Base-by-base conservation (phyloP, 2,329 filamentous ascomycete genomes). In the Neurospora crassa region DNA sequence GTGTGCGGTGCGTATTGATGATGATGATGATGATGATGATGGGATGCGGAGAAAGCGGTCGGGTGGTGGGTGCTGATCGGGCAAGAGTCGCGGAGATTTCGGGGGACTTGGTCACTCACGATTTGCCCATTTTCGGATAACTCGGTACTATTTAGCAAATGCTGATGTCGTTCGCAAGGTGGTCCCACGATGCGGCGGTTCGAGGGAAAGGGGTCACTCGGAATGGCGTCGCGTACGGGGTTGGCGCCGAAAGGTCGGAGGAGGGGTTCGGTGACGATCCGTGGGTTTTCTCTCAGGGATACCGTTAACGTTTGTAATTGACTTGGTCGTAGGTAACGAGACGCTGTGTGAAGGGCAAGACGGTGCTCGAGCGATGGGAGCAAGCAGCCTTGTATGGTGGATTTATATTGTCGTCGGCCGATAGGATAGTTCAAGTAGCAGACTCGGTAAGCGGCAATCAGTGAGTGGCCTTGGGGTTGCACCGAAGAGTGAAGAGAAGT, bases 81-180 rank as follows among this genome's bases (percentile, higher is more conserved):
- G 53, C 29, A 37, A 11, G 53, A 63, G 16, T 37, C 53, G 29
- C 53, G 53, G 53, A 63, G 34, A 63, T 16, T 37, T 37, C 16
- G 53, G 53, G 53, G 53, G 29, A 63, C 29, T 18, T 63, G 29
- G 16, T 37, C 37, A 85, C 84, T 84, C 80, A 87, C 85, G 85
- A 85, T 84, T 87, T 86, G 75, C 85, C 85, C 85, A 87, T 86
- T 70, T 76, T 69, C 47, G 68, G n/a, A 41, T 40, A 34, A 37
- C 53, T 63, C 53, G 53, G 53, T 63, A 24, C 29, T 59, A 20
- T 59, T 59, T 59, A 59, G 47, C 47, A 59, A 34, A 59, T 59
- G 14, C 24, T 63, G 40, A 40, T 16, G 53, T 63, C 53, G 53
- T 63, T 53, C 24, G 29, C 53, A 37, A 37, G 53, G 69, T 12